These are phyloP conservation scores for Hypoxylon sp. DNA, from an alignment of 2,329 filamentous ascomycete species.

Conservation along the genomic window DNA sequence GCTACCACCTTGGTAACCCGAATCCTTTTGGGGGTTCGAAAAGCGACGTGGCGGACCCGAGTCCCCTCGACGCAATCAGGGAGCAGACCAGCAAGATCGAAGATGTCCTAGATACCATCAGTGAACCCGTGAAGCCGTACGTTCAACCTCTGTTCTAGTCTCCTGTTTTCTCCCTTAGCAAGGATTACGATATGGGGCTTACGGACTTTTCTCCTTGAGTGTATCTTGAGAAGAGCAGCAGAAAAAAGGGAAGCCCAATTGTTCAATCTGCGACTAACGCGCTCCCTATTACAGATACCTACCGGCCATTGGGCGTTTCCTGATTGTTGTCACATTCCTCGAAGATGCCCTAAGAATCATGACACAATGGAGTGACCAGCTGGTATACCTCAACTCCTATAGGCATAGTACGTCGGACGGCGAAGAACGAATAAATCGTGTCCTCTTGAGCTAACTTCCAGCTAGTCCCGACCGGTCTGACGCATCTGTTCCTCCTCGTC, in stretches of 20 bases:
- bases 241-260: neutral
- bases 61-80: constrained; percentile 85
- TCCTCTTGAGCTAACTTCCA: constrained; percentile 33
- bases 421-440: neutral
- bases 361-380: constrained; percentile 96
- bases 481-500: constrained; percentile 88
- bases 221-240: neutral
- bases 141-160: constrained; percentile 51
- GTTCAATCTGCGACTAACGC: constrained; percentile 35
- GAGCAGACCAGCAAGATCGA: constrained; percentile 99
- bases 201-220: neutral
- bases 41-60: constrained; percentile 72
- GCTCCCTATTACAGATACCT: constrained; percentile 71
- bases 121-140: constrained; percentile 95
- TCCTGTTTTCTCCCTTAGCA: neutral
- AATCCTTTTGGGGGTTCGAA: constrained; percentile 72
- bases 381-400: constrained; percentile 91
- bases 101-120: constrained; percentile 84
- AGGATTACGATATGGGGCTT: neutral
- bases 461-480: constrained; percentile 84
- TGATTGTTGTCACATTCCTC: constrained; percentile 98
- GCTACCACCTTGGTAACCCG: constrained; percentile 82
- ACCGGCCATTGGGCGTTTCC: constrained; percentile 92
- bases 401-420: constrained; percentile 75
- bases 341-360: constrained; percentile 96